Percentiles rank a stretch among this genome's conserved stretches.
Evolutionary conservation across 1,284 basidiomycete genomes (phyloP).

Genomic region (Ceratobasidium sp.): DNA sequence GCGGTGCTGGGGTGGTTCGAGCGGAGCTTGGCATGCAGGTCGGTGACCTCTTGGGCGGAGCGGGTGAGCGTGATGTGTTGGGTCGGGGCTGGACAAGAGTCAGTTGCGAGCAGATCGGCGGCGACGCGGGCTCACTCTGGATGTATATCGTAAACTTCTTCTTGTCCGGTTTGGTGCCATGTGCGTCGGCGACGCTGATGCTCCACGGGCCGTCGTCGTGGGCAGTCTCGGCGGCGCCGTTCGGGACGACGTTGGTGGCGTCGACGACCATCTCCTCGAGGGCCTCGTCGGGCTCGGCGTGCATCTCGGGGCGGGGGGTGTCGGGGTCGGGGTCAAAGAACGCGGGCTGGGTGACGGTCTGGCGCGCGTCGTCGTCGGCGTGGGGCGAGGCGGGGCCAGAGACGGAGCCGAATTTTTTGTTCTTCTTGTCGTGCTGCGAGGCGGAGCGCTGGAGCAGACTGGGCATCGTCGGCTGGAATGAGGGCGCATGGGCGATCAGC

Average conservation of each 20-base stretch:
- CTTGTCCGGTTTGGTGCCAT: constrained; percentile 57
- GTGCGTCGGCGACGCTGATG: constrained; percentile 77
- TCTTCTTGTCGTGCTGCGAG: constrained; percentile 38
- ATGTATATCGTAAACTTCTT: constrained; percentile 69
- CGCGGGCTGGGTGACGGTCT: not conserved
- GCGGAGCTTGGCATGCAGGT: constrained; percentile 71
- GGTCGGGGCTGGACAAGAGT: constrained; percentile 70
- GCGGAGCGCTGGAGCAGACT: constrained; percentile 41
- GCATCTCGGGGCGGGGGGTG: constrained; percentile 27
- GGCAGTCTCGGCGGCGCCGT: constrained; percentile 31
- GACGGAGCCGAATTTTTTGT: constrained; percentile 46
- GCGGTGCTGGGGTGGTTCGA: constrained; percentile 55
- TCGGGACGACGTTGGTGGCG: constrained; percentile 16
- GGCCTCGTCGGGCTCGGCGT: constrained; percentile 11
- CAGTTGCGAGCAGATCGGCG: constrained; percentile 53
- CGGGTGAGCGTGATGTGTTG: constrained; percentile 89
- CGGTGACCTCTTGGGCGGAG: constrained; percentile 75
- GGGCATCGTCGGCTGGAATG: constrained; percentile 31
- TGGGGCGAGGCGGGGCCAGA: constrained; percentile 39
- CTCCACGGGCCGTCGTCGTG: constrained; percentile 75
- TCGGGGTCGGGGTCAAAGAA: constrained; percentile 34
- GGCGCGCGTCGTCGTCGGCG: constrained; percentile 22
- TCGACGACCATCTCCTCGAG: constrained; percentile 49
- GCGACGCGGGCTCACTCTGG: constrained; percentile 63
- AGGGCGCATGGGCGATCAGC: not conserved